Base-by-base conservation (phyloP, 1,139 yeast genomes). In the Scheffersomyces quercinus region DNA sequence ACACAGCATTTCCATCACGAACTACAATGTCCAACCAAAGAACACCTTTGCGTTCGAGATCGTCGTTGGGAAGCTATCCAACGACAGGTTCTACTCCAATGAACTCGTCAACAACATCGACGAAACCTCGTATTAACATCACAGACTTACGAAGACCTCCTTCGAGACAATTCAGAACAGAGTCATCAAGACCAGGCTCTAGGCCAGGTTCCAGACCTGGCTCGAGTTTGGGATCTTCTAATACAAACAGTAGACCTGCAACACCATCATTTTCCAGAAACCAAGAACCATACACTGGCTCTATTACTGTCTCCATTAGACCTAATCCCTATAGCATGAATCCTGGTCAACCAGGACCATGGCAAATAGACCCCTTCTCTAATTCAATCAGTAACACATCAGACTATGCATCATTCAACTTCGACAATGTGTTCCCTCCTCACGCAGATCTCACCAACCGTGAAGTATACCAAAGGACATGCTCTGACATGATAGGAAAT, bases 371-470 rank as follows among this genome's bases (percentile, higher is more conserved):
- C 51, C 57, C 67, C 9, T 54, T 56, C 7, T 56, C 62, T 1
- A 73, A 68, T 36, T 60, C 76, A 1, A 79, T 85, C 20, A 61
- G 68, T 11, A 79, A 82, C 51, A 62, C 62, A 9, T 79, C 76
- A 3, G 77, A 82, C 41, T 79, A 82, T 29, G 52, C 69, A 1
- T 76, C 79, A 28, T 89, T 85, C 59, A 65, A 68, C 12, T 90
- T 87, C 58, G 97, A 91, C 60, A 80, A 85, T 55, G 95, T 91
- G 2, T 90, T 85, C 62, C 70, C 74, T 3, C 75, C 83, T 0
- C 70, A 70, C 28, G 42, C 58, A 0, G 59, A 68, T 11, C 54
- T 77, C 13, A 54, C 67, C 14, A 90, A 90, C 59, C 54, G 62
- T 5, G 77, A 77, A 28, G 88, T 91, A 2, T 91, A 87, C 59